A percentile compares a stretch with the other conserved stretches of the same genome.
Conservation (phyloP, 345 rosid species). For the Durio zibethinus region DNA sequence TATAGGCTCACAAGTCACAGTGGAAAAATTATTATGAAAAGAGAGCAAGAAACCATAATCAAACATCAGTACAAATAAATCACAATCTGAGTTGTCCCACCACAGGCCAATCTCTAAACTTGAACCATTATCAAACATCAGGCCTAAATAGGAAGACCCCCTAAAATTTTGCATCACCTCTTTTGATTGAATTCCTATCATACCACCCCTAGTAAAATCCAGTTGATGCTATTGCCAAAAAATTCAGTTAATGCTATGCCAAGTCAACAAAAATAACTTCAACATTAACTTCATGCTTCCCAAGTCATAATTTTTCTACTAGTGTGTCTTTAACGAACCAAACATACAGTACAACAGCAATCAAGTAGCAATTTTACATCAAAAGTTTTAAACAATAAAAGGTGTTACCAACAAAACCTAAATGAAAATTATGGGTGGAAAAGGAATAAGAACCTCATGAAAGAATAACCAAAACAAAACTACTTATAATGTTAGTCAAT, state of each 20-base stretch:
- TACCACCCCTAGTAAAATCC: neutral
- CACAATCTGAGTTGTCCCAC: neutral
- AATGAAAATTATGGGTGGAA: neutral
- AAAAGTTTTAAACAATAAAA: conserved; percentile 11
- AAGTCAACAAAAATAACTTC: neutral
- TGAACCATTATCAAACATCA: neutral
- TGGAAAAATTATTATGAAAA: neutral
- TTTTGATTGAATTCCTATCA: neutral
- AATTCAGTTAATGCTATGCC: neutral
- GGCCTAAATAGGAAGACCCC: neutral
- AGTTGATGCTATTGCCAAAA: neutral
- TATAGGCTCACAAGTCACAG: neutral
- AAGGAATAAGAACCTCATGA: neutral
- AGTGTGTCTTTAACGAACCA: neutral
- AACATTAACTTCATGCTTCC: neutral
- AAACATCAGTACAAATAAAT: neutral
- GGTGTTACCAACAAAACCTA: neutral
- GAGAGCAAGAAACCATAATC: neutral
- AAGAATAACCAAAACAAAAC: neutral
- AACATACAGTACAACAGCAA: neutral
- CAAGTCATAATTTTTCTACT: neutral
- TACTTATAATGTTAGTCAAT: neutral
- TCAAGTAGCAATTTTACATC: neutral
- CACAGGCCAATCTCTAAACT: neutral
- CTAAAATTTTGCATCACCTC: neutral